Evolutionary conservation across 257 asterid genomes (phyloP), one percentile per base, ranked within the genome.

Genomic region (Ligustrum vulgare): DNA sequence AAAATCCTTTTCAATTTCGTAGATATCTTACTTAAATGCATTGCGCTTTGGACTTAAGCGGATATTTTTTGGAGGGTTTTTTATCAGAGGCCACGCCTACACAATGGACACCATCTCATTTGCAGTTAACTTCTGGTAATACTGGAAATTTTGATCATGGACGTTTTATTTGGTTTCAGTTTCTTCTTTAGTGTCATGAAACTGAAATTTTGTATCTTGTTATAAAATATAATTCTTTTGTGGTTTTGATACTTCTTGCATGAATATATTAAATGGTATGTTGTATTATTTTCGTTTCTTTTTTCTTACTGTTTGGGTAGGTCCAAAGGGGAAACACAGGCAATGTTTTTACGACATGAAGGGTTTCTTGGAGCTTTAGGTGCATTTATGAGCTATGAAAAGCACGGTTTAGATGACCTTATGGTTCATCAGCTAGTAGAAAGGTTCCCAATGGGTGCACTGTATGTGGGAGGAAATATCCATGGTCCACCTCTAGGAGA

Each of bases 41-140:
- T 77, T 95, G 87, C 95, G 97, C 65, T 95, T 91, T 81, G 98
- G 99, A 76, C 96, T 95, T 47, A 95, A 95, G 83, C 86, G 98
- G 74, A 93, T 95, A 83, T 95, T 95, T 76, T 95, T 95, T 80
- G 99, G 99, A 80, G 99, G 99, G 67, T 95, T 93, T 88, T 95
- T 95, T 87, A 95, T 93, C 79, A 86, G 99, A 73, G 98, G 98
- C 76, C 99, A 94, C 84, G 98, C 98, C 31, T 93, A 94, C 86
- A 94, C 99, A n/a, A 94, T 95, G 99, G 99, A 95, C 86, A 95
- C 99, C 74, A 95, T 95, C 86, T 95, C 99, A 20, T 95, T 95
- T 84, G 99, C 99, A 2, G 97, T 95, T 51, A 90, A 95, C 0
- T 93, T 95, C 84, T 95, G 99, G 98, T 95, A 88, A 74, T 63